A percentile compares a stretch with the other conserved stretches of the same genome.
Conservation (phyloP, 2,329 filamentous ascomycete genomes). For the Penicillium janthinellum region DNA sequence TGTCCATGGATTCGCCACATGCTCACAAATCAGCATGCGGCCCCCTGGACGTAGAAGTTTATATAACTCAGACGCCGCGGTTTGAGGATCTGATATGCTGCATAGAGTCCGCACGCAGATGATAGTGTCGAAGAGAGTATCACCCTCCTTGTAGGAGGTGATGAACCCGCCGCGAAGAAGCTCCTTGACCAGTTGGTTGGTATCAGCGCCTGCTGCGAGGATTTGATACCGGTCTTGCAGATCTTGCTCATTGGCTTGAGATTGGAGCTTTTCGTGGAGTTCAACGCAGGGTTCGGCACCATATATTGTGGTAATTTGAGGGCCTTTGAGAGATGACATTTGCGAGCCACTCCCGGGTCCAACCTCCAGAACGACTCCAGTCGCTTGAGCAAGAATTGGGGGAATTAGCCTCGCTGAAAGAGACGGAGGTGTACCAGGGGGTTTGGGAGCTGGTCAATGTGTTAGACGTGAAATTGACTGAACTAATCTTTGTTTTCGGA, state of each 20-base stretch:
- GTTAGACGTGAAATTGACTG: neutral
- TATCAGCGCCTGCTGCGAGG: neutral
- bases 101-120: conserved; percentile 1
- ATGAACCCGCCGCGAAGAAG: neutral
- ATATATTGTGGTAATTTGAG: neutral
- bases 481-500: neutral
- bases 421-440: neutral
- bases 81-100: neutral
- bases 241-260: neutral
- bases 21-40: neutral
- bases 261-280: neutral
- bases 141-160: neutral
- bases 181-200: neutral
- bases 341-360: neutral
- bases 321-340: neutral
- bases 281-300: neutral
- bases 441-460: neutral
- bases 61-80: neutral
- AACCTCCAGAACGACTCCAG: neutral
- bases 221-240: conserved; percentile 1
- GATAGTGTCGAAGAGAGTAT: neutral
- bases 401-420: neutral
- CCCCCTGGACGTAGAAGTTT: neutral
- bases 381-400: neutral
- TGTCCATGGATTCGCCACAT: neutral